Evolutionary conservation across 306 rosid species (phyloP), one percentile per base, ranked within the genome.

Genomic region (Prunus kanzakura): DNA sequence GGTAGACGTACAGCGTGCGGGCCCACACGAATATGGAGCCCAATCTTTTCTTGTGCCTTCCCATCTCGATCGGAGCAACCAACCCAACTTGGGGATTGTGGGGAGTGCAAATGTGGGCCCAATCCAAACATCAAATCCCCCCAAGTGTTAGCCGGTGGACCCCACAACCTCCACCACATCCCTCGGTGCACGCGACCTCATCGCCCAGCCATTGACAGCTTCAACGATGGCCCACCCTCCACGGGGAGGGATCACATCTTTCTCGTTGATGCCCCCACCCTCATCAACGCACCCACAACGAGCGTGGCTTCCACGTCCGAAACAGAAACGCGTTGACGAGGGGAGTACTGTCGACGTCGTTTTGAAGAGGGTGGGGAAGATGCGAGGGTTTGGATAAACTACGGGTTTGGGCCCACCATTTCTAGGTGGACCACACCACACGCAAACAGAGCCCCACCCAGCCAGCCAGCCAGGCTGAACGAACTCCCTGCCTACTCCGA

Each of bases 151-250:
- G 22, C 47, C 57, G 20, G 8, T 43, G 55, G 67, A 38, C 54
- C 76, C 65, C 16, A 3, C 51, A 18, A 72, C 49, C 56, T 72
- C 76, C 86, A 61, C 64, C 67, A 62, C 3, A 50, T 7, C n/a
- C 60, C 82, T 69, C 43, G 61, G 67, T 74, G 82, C 80, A 73
- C 78, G 82, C 82, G 75, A 79, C 72, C 61, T 64, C 76, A 32
- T 47, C 13, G 14, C 62, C 72, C 79, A 70, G 20, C 78, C 71
- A 32, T 81, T 80, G 82, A 76, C 82, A 80, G 75, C 84, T 76
- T 61, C 77, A 27, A 67, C 9, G 25, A 54, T 23, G 82, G 85
- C 49, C 87, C 78, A 54, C 85, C 6, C 74, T 46, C 71, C 79
- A 73, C 82, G 77, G 47, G 67, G 76, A 61, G 47, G 67, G 76